Percentiles rank a stretch among this genome's conserved stretches.
phyloP scores from a whole-genome alignment of 345 rosid species.

The Cardamine resedifolia region DNA sequence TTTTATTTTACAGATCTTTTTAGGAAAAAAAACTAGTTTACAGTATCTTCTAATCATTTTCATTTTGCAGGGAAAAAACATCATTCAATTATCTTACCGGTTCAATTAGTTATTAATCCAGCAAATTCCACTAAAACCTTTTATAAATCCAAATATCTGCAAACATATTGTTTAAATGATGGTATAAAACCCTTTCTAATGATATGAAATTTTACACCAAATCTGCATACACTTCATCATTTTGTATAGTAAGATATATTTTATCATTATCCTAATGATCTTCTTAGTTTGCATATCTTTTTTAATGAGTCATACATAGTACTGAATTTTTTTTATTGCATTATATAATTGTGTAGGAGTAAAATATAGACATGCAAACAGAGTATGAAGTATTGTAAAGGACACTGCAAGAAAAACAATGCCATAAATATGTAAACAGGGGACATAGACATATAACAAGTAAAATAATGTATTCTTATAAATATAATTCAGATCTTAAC shows the following conservation, averaged over 20 bases:
- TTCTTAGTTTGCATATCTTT: background rate
- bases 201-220: background rate
- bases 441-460: conserved; percentile 1
- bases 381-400: conserved; percentile 2
- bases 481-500: conserved; percentile 25
- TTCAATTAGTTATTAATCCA: background rate
- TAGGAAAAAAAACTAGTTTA: background rate
- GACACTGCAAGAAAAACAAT: conserved; percentile 28
- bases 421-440: conserved; percentile 36
- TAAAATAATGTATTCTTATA: background rate
- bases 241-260: background rate
- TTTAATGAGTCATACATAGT: background rate
- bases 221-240: background rate
- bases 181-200: background rate
- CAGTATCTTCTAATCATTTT: background rate
- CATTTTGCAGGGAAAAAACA: background rate
- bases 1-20: background rate
- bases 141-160: background rate
- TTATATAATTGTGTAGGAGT: conserved; percentile 15
- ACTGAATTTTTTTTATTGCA: background rate
- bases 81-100: background rate
- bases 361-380: conserved; percentile 27
- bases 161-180: background rate
- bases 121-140: background rate
- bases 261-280: background rate